Evolutionary conservation across 2,329 filamentous ascomycete genomes (phyloP).

Genomic region (Ceratocystis ficicola): DNA sequence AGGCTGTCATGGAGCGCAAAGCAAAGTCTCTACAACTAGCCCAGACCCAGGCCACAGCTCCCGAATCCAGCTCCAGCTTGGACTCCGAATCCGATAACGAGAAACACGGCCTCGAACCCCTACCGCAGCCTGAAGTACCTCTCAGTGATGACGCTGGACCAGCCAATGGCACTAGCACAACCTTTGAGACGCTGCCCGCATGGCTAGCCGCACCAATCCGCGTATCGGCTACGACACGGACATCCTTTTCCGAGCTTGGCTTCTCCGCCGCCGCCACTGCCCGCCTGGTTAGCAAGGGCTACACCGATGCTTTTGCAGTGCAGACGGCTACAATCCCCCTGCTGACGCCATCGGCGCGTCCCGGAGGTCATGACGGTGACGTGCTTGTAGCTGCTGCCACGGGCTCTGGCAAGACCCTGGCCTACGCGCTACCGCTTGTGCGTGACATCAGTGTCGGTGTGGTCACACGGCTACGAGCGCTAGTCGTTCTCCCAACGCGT

Average conservation of each 20-base stretch:
- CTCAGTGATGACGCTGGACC: conserved; percentile 44
- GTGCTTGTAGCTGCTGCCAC: conserved; percentile 85
- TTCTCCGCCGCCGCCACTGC: conserved; percentile 49
- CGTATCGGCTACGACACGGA: conserved; percentile 47
- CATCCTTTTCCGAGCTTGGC: conserved; percentile 51
- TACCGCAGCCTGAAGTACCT: conserved; percentile 63
- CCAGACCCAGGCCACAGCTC: conserved; percentile 29
- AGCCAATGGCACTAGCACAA: conserved; percentile 43
- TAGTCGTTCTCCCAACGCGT: conserved; percentile 82
- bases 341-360: conserved; percentile 51
- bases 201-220: conserved; percentile 72
- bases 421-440: conserved; percentile 78
- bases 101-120: conserved; percentile 61
- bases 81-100: conserved; percentile 32
- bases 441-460: conserved; percentile 55
- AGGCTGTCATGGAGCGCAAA: conserved; percentile 26
- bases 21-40: conserved; percentile 28
- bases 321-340: conserved; percentile 55
- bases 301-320: conserved; percentile 34
- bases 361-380: conserved; percentile 51
- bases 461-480: conserved; percentile 56
- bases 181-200: conserved; percentile 60
- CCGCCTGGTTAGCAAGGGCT: conserved; percentile 49
- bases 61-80: conserved; percentile 25
- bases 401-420: conserved; percentile 87